These are phyloP conservation scores for Fistulinella prunicolor DNA, from an alignment of 768 basidiomycete genomes.

Conservation along the genomic window DNA sequence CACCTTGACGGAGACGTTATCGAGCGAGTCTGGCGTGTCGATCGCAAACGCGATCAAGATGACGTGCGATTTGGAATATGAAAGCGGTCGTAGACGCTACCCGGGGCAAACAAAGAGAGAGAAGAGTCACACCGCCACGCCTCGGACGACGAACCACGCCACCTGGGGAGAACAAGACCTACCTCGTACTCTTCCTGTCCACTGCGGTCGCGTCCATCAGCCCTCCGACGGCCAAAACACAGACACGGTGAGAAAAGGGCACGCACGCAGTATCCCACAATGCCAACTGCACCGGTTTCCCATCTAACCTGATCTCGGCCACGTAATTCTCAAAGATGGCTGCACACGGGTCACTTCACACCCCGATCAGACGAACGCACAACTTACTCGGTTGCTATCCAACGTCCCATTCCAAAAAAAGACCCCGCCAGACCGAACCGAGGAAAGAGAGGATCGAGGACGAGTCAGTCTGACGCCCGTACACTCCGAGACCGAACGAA, in stretches of 20 bases:
- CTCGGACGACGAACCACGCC: too few species aligned
- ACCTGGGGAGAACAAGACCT: background rate
- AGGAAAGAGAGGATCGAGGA: too few species aligned
- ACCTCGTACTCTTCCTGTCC: conserved; percentile 99
- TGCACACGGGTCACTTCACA: background rate
- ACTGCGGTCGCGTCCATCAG: conserved; percentile 43
- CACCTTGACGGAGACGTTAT: conserved; percentile 93
- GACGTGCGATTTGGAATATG: conserved; percentile 97
- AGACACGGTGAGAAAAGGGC: background rate
- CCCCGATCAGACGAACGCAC: background rate
- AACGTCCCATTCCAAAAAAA: background rate
- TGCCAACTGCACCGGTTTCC: conserved; percentile 95
- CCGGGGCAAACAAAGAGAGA: background rate
- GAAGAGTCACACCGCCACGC: background rate
- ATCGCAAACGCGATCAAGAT: conserved; percentile 97
- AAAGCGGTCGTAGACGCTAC: conserved; percentile 90
- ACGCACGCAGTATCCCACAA: conserved; percentile 99
- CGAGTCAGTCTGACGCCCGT: too few species aligned
- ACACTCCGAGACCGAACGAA: too few species aligned
- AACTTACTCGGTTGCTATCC: conserved; percentile 49
- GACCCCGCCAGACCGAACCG: too few species aligned
- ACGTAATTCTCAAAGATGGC: conserved; percentile 99
- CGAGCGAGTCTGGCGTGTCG: conserved; percentile 94
- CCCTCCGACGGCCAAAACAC: background rate
- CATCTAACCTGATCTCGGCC: conserved; percentile 95